Evolutionary conservation across 495 filamentous ascomycete genomes (phyloP).

Genomic region (Aspergillus indologenus): DNA sequence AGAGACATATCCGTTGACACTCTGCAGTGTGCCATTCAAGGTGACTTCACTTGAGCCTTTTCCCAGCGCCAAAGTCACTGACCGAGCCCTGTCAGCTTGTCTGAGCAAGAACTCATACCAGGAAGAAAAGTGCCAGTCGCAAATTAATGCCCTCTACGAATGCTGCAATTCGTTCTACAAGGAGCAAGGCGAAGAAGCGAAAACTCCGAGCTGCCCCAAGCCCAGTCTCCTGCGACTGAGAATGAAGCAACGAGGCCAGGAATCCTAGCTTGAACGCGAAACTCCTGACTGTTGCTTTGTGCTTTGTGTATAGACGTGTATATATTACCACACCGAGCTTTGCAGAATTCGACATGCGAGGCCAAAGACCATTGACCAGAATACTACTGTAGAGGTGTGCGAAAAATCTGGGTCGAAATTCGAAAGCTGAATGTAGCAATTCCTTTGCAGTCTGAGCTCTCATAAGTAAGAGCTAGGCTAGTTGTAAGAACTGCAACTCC

Average conservation of each 20-base stretch:
- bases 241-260: conserved; percentile 74
- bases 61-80: conserved; percentile 9
- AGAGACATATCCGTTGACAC: conserved; percentile 12
- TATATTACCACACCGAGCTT: conserved; percentile 1
- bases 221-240: conserved; percentile 73
- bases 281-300: not conserved
- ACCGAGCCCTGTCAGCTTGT: conserved; percentile 57
- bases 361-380: not conserved
- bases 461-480: conserved; percentile 60
- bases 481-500: conserved; percentile 64
- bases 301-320: conserved; percentile 11
- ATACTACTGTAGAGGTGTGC: not conserved
- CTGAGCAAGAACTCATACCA: conserved; percentile 80
- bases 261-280: not conserved
- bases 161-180: conserved; percentile 91
- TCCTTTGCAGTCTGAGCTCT: conserved; percentile 51
- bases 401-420: not conserved
- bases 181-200: conserved; percentile 71
- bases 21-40: conserved; percentile 81
- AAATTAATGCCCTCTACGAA: conserved; percentile 90
- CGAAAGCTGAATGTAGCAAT: conserved; percentile 42
- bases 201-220: conserved; percentile 82
- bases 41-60: conserved; percentile 37
- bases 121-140: conserved; percentile 74
- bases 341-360: not conserved